phyloP scores from a whole-genome alignment of 306 rosid genomes.

The Fragaria vesca region DNA sequence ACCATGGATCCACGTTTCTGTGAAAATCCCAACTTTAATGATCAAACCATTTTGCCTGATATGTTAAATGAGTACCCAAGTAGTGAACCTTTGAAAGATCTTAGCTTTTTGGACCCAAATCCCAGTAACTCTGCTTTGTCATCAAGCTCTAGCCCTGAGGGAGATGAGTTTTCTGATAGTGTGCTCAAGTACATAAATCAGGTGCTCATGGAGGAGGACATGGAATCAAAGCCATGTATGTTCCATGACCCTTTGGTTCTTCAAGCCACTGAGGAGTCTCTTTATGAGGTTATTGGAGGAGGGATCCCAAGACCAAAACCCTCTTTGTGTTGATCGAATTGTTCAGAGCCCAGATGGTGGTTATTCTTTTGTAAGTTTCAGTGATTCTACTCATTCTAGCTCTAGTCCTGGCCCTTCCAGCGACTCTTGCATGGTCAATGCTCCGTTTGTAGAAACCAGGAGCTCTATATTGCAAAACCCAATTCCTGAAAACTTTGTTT shows the following conservation, averaged over 20 bases:
- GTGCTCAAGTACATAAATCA: constrained; percentile 49
- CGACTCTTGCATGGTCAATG: constrained; percentile 23
- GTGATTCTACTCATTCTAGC: constrained; percentile 17
- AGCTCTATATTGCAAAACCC: constrained; percentile 31
- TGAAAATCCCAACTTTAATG: neutral
- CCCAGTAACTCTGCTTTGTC: constrained; percentile 6
- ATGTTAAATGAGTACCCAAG: constrained; percentile 23
- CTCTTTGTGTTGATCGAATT: neutral
- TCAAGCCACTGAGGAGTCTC: constrained; percentile 53
- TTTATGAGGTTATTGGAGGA: constrained; percentile 41
- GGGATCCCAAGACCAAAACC: constrained; percentile 36
- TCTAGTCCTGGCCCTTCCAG: constrained; percentile 22
- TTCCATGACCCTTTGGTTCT: constrained; percentile 53
- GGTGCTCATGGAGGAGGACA: constrained; percentile 64
- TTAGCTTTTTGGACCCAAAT: constrained; percentile 12
- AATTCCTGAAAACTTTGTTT: constrained; percentile 43
- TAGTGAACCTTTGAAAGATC: constrained; percentile 17
- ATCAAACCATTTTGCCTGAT: constrained; percentile 12
- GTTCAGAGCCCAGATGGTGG: constrained; percentile 42
- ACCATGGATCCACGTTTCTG: neutral
- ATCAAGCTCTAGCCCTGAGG: constrained; percentile 17
- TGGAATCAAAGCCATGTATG: constrained; percentile 47
- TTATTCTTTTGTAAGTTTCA: constrained; percentile 16
- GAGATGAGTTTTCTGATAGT: constrained; percentile 43
- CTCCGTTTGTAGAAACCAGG: constrained; percentile 29